Evolutionary conservation across 257 asterid genomes (phyloP).

Genomic region (Buddleja alternifolia): DNA sequence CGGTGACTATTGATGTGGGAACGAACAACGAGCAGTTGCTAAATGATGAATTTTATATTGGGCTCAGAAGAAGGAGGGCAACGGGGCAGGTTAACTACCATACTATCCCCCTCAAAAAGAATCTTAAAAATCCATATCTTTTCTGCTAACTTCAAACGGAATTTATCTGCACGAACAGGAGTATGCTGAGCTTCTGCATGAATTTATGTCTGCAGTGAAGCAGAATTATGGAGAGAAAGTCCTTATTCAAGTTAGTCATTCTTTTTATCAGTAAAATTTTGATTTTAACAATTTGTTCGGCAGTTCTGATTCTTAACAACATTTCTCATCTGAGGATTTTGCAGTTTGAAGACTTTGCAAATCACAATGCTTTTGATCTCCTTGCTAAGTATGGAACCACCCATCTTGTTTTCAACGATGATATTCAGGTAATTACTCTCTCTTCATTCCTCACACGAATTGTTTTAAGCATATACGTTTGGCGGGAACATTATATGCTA

Average conservation of each 20-base stretch:
- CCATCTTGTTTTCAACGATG: conserved; percentile 95
- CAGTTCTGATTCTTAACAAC: conserved; percentile 23
- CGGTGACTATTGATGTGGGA: conserved; percentile 93
- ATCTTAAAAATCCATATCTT: conserved; percentile 1
- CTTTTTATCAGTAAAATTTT: conserved; percentile 4
- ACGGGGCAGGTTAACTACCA: conserved; percentile 74
- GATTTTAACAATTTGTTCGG: conserved; percentile 4
- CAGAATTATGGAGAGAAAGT: conserved; percentile 93
- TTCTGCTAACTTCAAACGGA: conserved; percentile 11
- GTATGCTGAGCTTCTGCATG: conserved; percentile 80
- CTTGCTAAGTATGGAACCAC: conserved; percentile 85
- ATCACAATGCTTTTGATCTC: conserved; percentile 96
- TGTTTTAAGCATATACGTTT: neutral
- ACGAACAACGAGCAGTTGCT: conserved; percentile 81
- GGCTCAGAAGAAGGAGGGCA: conserved; percentile 89
- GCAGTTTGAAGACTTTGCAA: conserved; percentile 98
- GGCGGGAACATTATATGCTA: too few species aligned
- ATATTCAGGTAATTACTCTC: conserved; percentile 68
- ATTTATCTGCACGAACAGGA: conserved; percentile 53
- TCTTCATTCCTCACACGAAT: neutral
- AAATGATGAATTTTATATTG: conserved; percentile 90
- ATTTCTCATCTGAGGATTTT: conserved; percentile 5
- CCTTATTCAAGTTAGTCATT: conserved; percentile 70
- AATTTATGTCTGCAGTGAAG: conserved; percentile 90
- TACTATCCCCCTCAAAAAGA: neutral